Base-by-base conservation (phyloP, 495 filamentous ascomycete species). In the Astrocystis sublimbata region DNA sequence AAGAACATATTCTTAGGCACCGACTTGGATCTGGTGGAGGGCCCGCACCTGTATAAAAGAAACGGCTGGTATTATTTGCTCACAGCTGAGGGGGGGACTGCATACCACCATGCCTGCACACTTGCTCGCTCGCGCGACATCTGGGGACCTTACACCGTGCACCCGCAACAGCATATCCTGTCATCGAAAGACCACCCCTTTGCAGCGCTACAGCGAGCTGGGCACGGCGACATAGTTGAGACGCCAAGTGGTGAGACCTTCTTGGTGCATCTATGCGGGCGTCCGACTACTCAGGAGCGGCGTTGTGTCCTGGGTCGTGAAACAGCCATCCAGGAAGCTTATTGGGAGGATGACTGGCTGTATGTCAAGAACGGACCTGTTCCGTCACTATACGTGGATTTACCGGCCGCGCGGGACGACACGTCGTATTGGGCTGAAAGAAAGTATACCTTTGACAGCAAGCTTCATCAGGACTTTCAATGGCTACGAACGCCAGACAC, bases 21-120 rank as follows among this genome's bases (percentile, higher is more conserved):
- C 19, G 82, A 82, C 0, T 69, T 81, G 33, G 78, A 75, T 17
- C 74, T 86, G 13, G 81, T 84, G 6, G 87, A 89, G 67, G 87
- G 81, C 1, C 85, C 86, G 10, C 86, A 88, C 68, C 69, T 87
- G 10, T 85, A 83, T 65, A 81, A 81, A 72, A 74, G 78, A 46
- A 79, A 83, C 65, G 81, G 77, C 10, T 85, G 72, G 65, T 87
- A 85, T 66, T 86, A 86, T 64, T 76, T 87, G 4, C 63, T 83
- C 13, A 85, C 82, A 26, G 85, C 83, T 2, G 86, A 89, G 62
- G 87, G 85, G 1, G 86, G 87, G 3, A 89, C 86, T 1, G 85
- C 77, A 4, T 80, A 82, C 54, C 71, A 81, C 9, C 86, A 89
- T 59, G 79, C 79, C 4, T 73, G 73, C 42, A 83, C 82, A 10